phyloP scores from a whole-genome alignment of 2,329 filamentous ascomycete species.

The Graphilbum ipis-grandicollis region DNA sequence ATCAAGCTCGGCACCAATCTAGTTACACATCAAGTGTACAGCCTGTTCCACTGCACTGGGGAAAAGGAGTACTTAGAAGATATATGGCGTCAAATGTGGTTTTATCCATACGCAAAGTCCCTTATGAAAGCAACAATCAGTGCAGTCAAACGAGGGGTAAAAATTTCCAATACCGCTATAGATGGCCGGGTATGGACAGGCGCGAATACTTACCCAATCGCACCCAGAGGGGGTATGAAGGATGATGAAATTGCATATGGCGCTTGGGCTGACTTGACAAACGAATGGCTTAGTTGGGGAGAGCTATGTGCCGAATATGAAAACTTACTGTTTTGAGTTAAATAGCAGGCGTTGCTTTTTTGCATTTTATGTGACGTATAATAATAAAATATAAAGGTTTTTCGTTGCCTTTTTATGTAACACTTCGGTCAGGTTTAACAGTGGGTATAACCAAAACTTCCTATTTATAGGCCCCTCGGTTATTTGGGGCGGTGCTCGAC shows the following conservation, averaged over 20 bases:
- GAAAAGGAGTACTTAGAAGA: conserved; percentile 3
- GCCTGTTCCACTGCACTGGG: conserved; percentile 4
- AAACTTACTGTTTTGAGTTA: conserved; percentile 1
- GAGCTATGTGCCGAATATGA: conserved; percentile 1
- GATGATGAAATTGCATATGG: neutral
- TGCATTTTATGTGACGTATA: no score
- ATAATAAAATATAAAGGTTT: no score
- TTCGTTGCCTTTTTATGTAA: no score
- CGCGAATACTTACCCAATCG: neutral
- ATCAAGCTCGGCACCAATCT: conserved; percentile 4
- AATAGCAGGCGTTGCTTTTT: no score
- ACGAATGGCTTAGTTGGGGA: neutral
- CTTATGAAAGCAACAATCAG: neutral
- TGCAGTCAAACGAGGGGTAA: neutral
- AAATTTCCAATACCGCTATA: neutral
- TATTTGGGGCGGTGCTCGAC: no score
- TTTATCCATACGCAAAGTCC: neutral
- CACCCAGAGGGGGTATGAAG: neutral
- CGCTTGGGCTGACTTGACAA: conserved; percentile 1
- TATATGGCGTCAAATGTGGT: conserved; percentile 2
- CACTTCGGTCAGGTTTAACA: no score
- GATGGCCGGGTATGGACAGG: neutral
- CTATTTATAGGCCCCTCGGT: no score
- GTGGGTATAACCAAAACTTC: no score
- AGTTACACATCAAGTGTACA: conserved; percentile 1